phyloP scores from a whole-genome alignment of 805 yeast species.

The Hanseniaspora singularis region DNA sequence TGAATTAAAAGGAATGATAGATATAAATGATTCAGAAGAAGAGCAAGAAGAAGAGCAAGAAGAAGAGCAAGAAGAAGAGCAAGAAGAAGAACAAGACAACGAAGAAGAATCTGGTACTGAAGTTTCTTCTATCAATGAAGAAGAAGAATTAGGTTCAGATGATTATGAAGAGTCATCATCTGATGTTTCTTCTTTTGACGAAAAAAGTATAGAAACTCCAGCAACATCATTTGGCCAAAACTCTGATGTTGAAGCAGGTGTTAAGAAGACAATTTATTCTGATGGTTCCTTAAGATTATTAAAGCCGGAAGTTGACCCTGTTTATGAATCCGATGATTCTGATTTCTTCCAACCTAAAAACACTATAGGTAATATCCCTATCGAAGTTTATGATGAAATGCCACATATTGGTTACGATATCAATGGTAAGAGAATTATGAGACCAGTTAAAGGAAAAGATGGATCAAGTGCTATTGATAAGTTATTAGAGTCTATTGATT shows the following conservation, averaged over 20 bases:
- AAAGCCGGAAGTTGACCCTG: constrained; percentile 84
- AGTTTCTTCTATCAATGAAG: constrained; percentile 20
- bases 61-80: constrained; percentile 10
- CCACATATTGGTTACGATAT: constrained; percentile 96
- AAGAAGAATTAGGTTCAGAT: constrained; percentile 26
- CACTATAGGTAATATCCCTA: constrained; percentile 87
- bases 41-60: constrained; percentile 39
- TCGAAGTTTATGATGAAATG: constrained; percentile 88
- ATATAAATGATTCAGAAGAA: constrained; percentile 34
- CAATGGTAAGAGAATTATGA: constrained; percentile 95
- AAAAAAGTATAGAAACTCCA: constrained; percentile 31
- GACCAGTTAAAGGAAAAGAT: constrained; percentile 77
- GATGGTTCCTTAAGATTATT: constrained; percentile 74
- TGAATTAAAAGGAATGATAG: constrained; percentile 20
- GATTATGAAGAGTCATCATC: constrained; percentile 30
- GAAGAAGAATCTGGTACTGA: constrained; percentile 25
- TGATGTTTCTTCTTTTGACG: constrained; percentile 34
- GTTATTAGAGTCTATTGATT: constrained; percentile 75
- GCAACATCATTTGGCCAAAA: constrained; percentile 11
- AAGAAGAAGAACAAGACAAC: constrained; percentile 17
- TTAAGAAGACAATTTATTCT: constrained; percentile 40
- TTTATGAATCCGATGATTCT: constrained; percentile 89
- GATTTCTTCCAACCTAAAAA: constrained; percentile 64
- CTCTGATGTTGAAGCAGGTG: constrained; percentile 36
- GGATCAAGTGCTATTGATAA: constrained; percentile 67